These are phyloP conservation scores for Pseudogymnoascus sp. DNA, from an alignment of 2,329 filamentous ascomycete species.

Conservation along the genomic window DNA sequence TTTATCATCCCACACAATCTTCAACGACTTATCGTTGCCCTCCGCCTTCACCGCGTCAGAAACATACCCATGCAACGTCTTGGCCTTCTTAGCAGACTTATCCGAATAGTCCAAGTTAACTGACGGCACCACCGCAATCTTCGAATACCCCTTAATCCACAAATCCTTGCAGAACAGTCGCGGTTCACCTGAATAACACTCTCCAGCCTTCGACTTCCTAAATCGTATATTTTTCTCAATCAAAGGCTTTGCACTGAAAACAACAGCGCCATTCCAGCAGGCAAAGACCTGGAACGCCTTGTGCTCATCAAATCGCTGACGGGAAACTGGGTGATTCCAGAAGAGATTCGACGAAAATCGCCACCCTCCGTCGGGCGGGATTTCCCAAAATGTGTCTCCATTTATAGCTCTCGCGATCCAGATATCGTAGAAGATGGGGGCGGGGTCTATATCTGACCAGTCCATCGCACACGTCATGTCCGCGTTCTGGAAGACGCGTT, in stretches of 20 bases:
- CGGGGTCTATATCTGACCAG: slow-evolving; percentile 40
- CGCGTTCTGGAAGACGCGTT: slow-evolving; percentile 39
- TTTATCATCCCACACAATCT: slow-evolving; percentile 14
- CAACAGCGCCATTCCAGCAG: slow-evolving; percentile 53
- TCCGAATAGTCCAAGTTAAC: slow-evolving; percentile 50
- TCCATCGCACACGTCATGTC: slow-evolving; percentile 55
- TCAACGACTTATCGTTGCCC: slow-evolving; percentile 4
- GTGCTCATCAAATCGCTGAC: slow-evolving; percentile 27
- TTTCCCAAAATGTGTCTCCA: slow-evolving; percentile 49
- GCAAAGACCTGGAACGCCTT: slow-evolving; percentile 53
- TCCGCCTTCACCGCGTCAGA: slow-evolving; percentile 30
- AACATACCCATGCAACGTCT: slow-evolving; percentile 44
- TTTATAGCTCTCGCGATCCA: slow-evolving; percentile 47
- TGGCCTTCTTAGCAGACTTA: slow-evolving; percentile 38
- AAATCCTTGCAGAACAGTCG: slow-evolving; percentile 51
- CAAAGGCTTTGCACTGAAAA: slow-evolving; percentile 42
- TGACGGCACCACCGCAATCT: slow-evolving; percentile 48
- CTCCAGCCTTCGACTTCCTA: slow-evolving; percentile 33
- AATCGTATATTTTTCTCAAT: slow-evolving; percentile 39
- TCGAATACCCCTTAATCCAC: slow-evolving; percentile 43
- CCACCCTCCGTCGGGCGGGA: slow-evolving; percentile 44
- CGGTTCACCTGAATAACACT: slow-evolving; percentile 50
- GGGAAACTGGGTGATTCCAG: slow-evolving; percentile 39
- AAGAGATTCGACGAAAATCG: slow-evolving; percentile 44
- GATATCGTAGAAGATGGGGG: slow-evolving; percentile 50